Percentiles rank a stretch among this genome's conserved stretches.
These are phyloP conservation scores for Hypsizygus ulmarius DNA, from an alignment of 1,284 basidiomycete genomes.

Conservation along the genomic window DNA sequence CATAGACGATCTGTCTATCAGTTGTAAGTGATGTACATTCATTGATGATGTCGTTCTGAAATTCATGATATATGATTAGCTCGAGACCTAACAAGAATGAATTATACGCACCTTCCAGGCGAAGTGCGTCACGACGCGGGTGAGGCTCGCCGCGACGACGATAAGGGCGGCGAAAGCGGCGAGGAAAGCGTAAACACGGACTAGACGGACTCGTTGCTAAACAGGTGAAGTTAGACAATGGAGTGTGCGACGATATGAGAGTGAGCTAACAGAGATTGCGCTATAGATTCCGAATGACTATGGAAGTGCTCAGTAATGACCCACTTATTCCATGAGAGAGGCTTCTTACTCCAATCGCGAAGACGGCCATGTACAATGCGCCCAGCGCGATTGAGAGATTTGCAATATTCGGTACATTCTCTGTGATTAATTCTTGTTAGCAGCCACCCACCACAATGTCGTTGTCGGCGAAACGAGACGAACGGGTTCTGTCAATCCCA, in stretches of 20 bases:
- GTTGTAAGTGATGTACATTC: slow-evolving; percentile 43
- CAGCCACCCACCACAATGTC: too few species aligned
- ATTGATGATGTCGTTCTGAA: slow-evolving; percentile 50
- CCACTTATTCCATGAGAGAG: slow-evolving; percentile 37
- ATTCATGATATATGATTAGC: slow-evolving; percentile 1
- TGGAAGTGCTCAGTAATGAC: neutral
- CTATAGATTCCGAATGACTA: slow-evolving; percentile 49
- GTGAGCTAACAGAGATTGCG: slow-evolving; percentile 48
- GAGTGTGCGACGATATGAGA: neutral
- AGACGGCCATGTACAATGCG: slow-evolving; percentile 32
- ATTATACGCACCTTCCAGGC: slow-evolving; percentile 50
- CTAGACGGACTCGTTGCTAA: slow-evolving; percentile 61
- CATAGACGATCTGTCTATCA: slow-evolving; percentile 36
- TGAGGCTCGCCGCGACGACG: slow-evolving; percentile 53
- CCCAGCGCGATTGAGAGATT: slow-evolving; percentile 36
- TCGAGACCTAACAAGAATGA: neutral
- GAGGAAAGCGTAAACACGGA: slow-evolving; percentile 55
- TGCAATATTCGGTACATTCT: slow-evolving; percentile 28
- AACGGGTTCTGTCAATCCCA: slow-evolving; percentile 45
- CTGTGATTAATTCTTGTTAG: slow-evolving; percentile 30
- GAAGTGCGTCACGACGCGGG: slow-evolving; percentile 67
- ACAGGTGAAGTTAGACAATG: neutral
- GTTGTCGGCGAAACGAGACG: slow-evolving; percentile 22
- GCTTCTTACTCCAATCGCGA: slow-evolving; percentile 50
- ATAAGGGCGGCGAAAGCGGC: slow-evolving; percentile 51